Conservation (phyloP, 2,329 filamentous ascomycete genomes). For the Metarhizium guizhouense region DNA sequence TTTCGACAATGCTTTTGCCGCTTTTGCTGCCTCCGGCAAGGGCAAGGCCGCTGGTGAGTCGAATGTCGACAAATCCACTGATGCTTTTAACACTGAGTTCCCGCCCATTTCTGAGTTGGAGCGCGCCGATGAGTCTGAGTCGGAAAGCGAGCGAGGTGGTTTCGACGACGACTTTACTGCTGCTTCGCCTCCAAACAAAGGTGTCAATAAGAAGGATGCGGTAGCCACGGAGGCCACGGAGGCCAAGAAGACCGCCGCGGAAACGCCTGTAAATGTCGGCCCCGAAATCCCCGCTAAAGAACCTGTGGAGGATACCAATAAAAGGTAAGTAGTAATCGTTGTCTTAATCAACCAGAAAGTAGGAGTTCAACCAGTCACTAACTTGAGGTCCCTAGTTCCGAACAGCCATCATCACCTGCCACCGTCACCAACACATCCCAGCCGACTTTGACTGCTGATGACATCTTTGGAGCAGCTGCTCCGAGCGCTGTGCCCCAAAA, state of each 20-base stretch:
- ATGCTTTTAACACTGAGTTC: constrained; percentile 67
- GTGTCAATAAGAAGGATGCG: constrained; percentile 10
- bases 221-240: not conserved
- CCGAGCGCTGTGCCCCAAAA: constrained; percentile 18
- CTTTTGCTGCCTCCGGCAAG: constrained; percentile 52
- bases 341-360: too few relatives aligned
- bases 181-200: constrained; percentile 37
- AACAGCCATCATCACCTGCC: constrained; percentile 22
- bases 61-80: constrained; percentile 33
- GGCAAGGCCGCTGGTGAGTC: constrained; percentile 33
- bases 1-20: constrained; percentile 78
- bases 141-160: constrained; percentile 67
- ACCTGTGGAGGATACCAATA: constrained; percentile 12
- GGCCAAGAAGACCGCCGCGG: not conserved
- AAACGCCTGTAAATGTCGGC: not conserved
- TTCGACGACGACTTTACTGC: constrained; percentile 92
- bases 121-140: constrained; percentile 75
- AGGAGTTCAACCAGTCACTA: not conserved
- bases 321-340: constrained; percentile 15
- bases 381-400: constrained; percentile 12
- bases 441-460: constrained; percentile 26
- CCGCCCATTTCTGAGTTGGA: constrained; percentile 87
- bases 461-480: constrained; percentile 32
- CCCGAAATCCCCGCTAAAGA: constrained; percentile 18
- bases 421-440: constrained; percentile 19